A percentile compares a stretch with the other conserved stretches of the same genome.
These are phyloP conservation scores for Moesziomyces sp. DNA, from an alignment of 1,284 basidiomycete species.

Conservation along the genomic window DNA sequence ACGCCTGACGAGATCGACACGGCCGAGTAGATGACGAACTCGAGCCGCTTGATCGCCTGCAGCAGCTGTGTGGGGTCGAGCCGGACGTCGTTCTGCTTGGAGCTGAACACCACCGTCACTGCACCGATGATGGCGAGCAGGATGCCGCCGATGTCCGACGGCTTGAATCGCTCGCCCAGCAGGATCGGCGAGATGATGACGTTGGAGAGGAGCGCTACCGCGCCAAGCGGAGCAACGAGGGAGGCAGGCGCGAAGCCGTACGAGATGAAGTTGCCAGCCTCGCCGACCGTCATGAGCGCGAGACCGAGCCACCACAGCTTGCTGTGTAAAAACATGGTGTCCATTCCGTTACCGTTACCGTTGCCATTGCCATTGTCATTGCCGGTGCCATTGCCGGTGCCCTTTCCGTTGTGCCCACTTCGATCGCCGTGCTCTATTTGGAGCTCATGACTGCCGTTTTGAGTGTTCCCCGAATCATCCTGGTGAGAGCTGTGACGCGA, in stretches of 20 bases:
- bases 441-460: not conserved
- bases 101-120: slow-evolving; percentile 79
- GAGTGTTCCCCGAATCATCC: not conserved
- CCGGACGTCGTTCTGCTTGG: slow-evolving; percentile 70
- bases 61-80: slow-evolving; percentile 54
- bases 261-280: slow-evolving; percentile 84
- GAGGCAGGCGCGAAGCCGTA: slow-evolving; percentile 90
- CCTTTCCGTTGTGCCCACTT: not conserved
- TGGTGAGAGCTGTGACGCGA: not conserved
- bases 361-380: slow-evolving; percentile 1
- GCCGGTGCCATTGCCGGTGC: not conserved
- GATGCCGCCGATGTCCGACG: slow-evolving; percentile 85
- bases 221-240: slow-evolving; percentile 93
- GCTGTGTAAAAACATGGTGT: slow-evolving; percentile 58
- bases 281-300: slow-evolving; percentile 87
- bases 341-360: slow-evolving; percentile 25
- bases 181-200: slow-evolving; percentile 91
- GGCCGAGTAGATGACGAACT: slow-evolving; percentile 60
- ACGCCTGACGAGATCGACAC: slow-evolving; percentile 31
- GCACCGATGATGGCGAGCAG: slow-evolving; percentile 63
- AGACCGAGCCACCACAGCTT: slow-evolving; percentile 94
- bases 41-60: slow-evolving; percentile 49
- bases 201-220: slow-evolving; percentile 85
- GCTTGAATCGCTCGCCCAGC: slow-evolving; percentile 69
- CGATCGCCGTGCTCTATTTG: not conserved